These are phyloP conservation scores for Naematelia encephala DNA, from an alignment of 768 basidiomycete genomes.

Conservation along the genomic window DNA sequence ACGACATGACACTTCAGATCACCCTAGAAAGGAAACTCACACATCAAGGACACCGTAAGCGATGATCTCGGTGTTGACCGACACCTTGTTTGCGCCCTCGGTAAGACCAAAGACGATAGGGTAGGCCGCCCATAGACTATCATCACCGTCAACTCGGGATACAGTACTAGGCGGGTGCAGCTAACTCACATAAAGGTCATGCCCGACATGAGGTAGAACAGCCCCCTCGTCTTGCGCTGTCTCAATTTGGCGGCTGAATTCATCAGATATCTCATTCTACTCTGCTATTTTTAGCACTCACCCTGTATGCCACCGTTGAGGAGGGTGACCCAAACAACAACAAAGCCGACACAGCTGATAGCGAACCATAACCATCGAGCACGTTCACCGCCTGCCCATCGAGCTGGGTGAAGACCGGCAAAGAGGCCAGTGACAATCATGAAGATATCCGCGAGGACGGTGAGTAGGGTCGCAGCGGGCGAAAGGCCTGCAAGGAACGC, in stretches of 20 bases:
- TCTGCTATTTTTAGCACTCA: conserved; percentile 12
- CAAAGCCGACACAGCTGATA: conserved; percentile 37
- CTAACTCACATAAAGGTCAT: conserved; percentile 36
- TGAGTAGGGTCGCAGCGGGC: conserved; percentile 33
- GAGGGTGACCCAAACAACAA: conserved; percentile 39
- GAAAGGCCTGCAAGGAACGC: conserved; percentile 46
- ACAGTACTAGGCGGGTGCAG: background rate
- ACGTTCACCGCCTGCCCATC: conserved; percentile 27
- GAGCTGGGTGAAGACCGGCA: conserved; percentile 23
- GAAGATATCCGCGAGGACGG: conserved; percentile 39
- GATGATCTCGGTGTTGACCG: conserved; percentile 47
- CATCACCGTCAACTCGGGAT: conserved; percentile 1
- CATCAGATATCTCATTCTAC: conserved; percentile 1
- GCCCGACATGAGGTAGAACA: conserved; percentile 33
- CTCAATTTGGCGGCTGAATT: conserved; percentile 37
- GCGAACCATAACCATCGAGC: conserved; percentile 43
- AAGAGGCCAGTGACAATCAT: conserved; percentile 46
- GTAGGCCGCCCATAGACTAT: conserved; percentile 47
- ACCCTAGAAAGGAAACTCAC: conserved; percentile 21
- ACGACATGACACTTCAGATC: conserved; percentile 1
- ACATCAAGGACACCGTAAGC: conserved; percentile 48
- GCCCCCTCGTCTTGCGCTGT: conserved; percentile 36
- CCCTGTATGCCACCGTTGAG: conserved; percentile 39
- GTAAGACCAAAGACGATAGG: conserved; percentile 47
- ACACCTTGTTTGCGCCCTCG: conserved; percentile 44